Base-by-base conservation (phyloP, 768 basidiomycete species). In the Mycena capillaripes region DNA sequence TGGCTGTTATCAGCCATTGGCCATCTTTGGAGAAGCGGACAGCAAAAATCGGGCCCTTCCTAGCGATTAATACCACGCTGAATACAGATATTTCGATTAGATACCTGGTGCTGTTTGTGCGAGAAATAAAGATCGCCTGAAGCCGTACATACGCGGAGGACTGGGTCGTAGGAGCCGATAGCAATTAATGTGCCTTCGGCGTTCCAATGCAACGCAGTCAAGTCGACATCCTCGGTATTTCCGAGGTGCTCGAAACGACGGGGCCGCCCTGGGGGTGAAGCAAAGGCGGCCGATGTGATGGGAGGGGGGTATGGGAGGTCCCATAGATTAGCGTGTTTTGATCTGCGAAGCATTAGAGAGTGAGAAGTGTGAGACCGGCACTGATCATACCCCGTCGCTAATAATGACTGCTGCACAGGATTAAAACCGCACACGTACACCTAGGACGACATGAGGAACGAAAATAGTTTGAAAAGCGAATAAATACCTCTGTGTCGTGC, bases 381-480 rank as follows among this genome's bases (percentile, higher is more conserved):
- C 38, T 11, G 16, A 17, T 44, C 42, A 44, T 58, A 94, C 94
- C 95, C 95, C 32, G 94, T 90, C n/a, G 93, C 93, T n/a, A 96
- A 81, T 19, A 90, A 76, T 44, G 88, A 84, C 30, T 84, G 84
- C 40, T 87, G 82, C 42, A 82, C 84, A 17, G 95, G 94, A 81
- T 94, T 95, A 87, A 93, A 96, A 8, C 92, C 89, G 65, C 93
- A 93, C 6, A 93, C 90, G 63, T 95, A 96, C 5, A 96, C 93
- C 94, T 95, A 67, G 21, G 25, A 56, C 30, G 34, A 30, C 66
- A 34, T 63, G 40, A 64, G 42, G 72, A 38, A 23, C 34, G 50
- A 42, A 59, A 59, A 21, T 53, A 52, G 29, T 32, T 36, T 55
- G 62, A 25, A 36, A 40, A 61, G n/a, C 48, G 21, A 48, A 53